These are phyloP conservation scores for Mycena galopus DNA, from an alignment of 768 basidiomycete species.

Conservation along the genomic window DNA sequence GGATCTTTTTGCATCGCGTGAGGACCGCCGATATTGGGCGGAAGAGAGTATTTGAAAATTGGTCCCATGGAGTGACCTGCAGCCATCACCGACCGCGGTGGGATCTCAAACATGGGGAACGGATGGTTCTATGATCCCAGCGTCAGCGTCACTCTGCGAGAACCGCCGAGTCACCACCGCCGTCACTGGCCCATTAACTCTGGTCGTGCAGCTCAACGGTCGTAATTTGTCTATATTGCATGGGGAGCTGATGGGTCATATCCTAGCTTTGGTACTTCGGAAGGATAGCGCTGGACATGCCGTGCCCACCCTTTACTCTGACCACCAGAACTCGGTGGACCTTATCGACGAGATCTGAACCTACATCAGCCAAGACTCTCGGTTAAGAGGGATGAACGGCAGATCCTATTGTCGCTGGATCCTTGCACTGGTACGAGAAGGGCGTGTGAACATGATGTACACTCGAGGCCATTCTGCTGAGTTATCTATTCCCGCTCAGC, in stretches of 20 bases:
- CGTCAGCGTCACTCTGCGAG: background rate
- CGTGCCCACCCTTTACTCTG: background rate
- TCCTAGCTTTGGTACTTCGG: background rate
- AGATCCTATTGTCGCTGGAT: slow-evolving; percentile 23
- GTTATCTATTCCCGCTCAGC: background rate
- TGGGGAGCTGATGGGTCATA: background rate
- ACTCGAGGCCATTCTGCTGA: slow-evolving; percentile 12
- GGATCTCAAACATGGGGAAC: background rate
- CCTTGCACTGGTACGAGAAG: background rate
- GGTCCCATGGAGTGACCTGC: background rate
- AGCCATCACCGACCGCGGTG: background rate
- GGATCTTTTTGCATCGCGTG: too few relatives aligned
- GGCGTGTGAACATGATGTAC: background rate
- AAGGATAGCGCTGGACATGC: background rate
- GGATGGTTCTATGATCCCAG: slow-evolving; percentile 13
- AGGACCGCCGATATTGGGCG: too few relatives aligned
- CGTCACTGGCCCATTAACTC: background rate
- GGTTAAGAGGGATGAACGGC: slow-evolving; percentile 9
- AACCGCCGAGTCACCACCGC: too few relatives aligned
- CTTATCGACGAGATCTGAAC: background rate
- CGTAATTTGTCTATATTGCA: background rate
- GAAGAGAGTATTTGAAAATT: background rate
- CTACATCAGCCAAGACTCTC: background rate
- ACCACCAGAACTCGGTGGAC: background rate
- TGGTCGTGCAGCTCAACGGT: background rate